A percentile compares a stretch with the other conserved stretches of the same genome.
These are phyloP conservation scores for Ettlia oleoabundans DNA, from an alignment of 139 green algal species.

Conservation along the genomic window DNA sequence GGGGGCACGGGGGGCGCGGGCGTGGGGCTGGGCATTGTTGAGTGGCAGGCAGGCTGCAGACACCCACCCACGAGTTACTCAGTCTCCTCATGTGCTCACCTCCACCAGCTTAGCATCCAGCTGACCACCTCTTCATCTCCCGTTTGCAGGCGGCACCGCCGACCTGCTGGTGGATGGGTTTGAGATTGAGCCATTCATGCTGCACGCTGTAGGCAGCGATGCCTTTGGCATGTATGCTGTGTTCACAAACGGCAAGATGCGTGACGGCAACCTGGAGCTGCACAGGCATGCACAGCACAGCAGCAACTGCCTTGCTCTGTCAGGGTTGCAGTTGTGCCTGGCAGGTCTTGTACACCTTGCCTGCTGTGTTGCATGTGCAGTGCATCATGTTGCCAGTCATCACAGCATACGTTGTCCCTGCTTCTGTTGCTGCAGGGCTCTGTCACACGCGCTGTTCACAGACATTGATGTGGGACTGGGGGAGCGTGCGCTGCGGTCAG, in stretches of 20 bases:
- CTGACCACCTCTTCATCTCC: no score
- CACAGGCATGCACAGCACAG: not conserved
- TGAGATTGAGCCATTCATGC: not conserved
- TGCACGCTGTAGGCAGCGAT: not conserved
- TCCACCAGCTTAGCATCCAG: no score
- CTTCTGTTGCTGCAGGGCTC: not conserved
- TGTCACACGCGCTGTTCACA: not conserved
- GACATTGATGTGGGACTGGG: conserved; percentile 3
- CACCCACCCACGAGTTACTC: no score
- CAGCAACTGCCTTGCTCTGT: no score
- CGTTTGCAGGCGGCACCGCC: not conserved
- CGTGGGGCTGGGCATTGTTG: no score
- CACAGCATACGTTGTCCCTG: not conserved
- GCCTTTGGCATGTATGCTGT: conserved; percentile 8
- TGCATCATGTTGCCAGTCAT: no score
- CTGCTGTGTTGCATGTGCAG: no score
- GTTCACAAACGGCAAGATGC: not conserved
- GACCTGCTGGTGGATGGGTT: not conserved
- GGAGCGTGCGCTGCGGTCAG: not conserved
- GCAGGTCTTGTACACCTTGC: not conserved
- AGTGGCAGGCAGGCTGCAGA: no score
- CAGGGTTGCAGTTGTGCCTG: no score
- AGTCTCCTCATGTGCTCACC: no score
- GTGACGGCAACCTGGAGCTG: not conserved
- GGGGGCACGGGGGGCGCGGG: no score